Evolutionary conservation across 2,329 filamentous ascomycete species (phyloP).

Genomic region (Aureobasidium sp.): DNA sequence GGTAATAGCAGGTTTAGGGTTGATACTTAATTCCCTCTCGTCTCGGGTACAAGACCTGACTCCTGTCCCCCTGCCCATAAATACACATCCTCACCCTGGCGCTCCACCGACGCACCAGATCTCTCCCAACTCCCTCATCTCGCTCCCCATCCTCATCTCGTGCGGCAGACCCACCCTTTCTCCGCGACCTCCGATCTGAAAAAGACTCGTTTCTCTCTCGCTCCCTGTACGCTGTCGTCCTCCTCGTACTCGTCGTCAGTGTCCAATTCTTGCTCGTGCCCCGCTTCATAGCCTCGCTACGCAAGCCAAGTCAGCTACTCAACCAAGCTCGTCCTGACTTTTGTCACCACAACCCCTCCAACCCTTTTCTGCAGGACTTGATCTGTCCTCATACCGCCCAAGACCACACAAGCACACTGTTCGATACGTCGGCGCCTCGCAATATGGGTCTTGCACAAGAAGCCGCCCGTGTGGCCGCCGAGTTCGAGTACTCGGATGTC

Average conservation of each 20-base stretch:
- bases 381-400: conserved; percentile 22
- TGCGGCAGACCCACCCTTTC: conserved; percentile 19
- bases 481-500: conserved; percentile 76
- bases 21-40: neutral
- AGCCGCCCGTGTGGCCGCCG: conserved; percentile 67
- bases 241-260: conserved; percentile 19
- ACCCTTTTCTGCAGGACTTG: conserved; percentile 28
- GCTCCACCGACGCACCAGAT: conserved; percentile 13
- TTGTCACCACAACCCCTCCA: conserved; percentile 19
- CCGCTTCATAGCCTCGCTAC: conserved; percentile 3
- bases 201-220: conserved; percentile 16
- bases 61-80: neutral
- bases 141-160: conserved; percentile 12
- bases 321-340: neutral
- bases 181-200: conserved; percentile 21
- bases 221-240: conserved; percentile 16
- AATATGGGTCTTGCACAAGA: conserved; percentile 53
- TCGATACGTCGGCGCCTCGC: conserved; percentile 20
- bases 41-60: neutral
- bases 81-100: conserved; percentile 14
- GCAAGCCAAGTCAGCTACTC: conserved; percentile 6
- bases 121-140: conserved; percentile 15
- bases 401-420: conserved; percentile 14
- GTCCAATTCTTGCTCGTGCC: conserved; percentile 19
- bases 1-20: neutral